Conservation (phyloP, 2,329 filamentous ascomycete species). For the Trichoderma koningiopsis region DNA sequence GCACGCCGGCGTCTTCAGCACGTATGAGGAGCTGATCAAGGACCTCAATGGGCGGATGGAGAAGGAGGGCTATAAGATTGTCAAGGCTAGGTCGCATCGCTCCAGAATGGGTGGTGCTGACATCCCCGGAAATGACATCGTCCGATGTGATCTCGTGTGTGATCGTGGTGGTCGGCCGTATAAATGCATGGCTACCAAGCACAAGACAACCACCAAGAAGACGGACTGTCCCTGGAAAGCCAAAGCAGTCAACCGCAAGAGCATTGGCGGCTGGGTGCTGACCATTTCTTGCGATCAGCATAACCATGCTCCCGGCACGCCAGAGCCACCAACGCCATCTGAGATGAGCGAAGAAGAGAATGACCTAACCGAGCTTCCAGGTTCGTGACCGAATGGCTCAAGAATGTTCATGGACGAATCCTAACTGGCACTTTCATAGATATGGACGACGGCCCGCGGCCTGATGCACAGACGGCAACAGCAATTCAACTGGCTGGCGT, state of each 20-base stretch:
- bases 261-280: conserved; percentile 48
- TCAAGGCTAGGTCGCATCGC: conserved; percentile 49
- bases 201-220: conserved; percentile 51
- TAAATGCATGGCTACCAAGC: conserved; percentile 48
- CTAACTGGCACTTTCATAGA: not conserved
- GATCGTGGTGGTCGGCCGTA: conserved; percentile 49
- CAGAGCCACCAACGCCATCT: conserved; percentile 44
- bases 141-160: conserved; percentile 50
- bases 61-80: conserved; percentile 50
- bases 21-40: conserved; percentile 47
- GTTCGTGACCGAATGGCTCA: conserved; percentile 13
- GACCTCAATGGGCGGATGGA: conserved; percentile 46
- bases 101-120: conserved; percentile 45
- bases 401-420: not conserved
- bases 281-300: conserved; percentile 49
- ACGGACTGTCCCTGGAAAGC: conserved; percentile 51
- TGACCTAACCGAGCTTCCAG: conserved; percentile 32
- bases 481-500: conserved; percentile 46
- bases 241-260: conserved; percentile 48
- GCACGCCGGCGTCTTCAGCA: conserved; percentile 41
- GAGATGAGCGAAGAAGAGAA: conserved; percentile 41
- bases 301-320: conserved; percentile 49
- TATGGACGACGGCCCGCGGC: conserved; percentile 36
- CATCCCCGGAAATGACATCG: conserved; percentile 46
- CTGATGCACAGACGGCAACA: conserved; percentile 42